Percentiles rank a stretch among this genome's conserved stretches.
Evolutionary conservation across 257 asterid genomes (phyloP).

Genomic region (Coffea canephora): DNA sequence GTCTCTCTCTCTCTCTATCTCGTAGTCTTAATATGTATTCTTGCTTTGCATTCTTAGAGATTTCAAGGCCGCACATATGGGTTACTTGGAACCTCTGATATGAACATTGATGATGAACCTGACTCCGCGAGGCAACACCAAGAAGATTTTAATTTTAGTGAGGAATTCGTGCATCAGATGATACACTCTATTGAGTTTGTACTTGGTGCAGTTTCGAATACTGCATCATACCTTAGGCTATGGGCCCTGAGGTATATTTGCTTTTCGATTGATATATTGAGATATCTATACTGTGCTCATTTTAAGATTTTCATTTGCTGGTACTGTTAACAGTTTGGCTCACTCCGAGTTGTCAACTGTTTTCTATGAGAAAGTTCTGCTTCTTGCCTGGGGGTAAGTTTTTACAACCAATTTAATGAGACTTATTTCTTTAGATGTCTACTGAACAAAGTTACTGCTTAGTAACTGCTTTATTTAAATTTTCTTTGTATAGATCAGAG

Average conservation of each 20-base stretch:
- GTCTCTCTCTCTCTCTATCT: not conserved
- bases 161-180: slow-evolving; percentile 95
- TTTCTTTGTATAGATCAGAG: not conserved
- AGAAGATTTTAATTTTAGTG: slow-evolving; percentile 82
- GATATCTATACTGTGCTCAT: not conserved
- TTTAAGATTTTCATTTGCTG: slow-evolving; percentile 10
- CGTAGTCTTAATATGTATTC: not conserved
- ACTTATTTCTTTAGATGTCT: not conserved
- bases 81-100: slow-evolving; percentile 71
- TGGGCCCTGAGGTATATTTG: slow-evolving; percentile 84
- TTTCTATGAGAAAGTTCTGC: slow-evolving; percentile 87
- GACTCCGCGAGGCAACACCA: slow-evolving; percentile 61
- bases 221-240: slow-evolving; percentile 91
- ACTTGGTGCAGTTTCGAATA: slow-evolving; percentile 93
- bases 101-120: slow-evolving; percentile 61
- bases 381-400: slow-evolving; percentile 90
- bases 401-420: slow-evolving; percentile 7
- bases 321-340: slow-evolving; percentile 63
- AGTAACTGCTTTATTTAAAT: not conserved
- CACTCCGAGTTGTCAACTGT: slow-evolving; percentile 93
- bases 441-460: not conserved
- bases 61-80: slow-evolving; percentile 88
- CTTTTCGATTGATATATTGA: not conserved
- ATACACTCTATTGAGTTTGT: slow-evolving; percentile 93
- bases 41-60: slow-evolving; percentile 45